Base-by-base conservation (phyloP, 129 eudicot genomes). In the Cynara cardunculus region DNA sequence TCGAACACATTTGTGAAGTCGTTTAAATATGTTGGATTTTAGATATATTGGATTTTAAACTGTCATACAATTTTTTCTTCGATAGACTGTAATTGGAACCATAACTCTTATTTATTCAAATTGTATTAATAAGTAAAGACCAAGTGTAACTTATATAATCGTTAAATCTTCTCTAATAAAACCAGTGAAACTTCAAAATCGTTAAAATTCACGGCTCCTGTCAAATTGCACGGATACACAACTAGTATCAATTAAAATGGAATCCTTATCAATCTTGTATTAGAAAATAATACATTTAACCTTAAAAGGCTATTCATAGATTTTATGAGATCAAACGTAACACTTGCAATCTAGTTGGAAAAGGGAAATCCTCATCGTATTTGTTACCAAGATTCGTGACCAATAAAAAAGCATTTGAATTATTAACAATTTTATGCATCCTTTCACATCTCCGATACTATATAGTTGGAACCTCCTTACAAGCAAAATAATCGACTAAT, bases 351-450 rank as follows among this genome's bases (percentile, higher is more conserved):
- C 59, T 25, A 19, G 37, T n/a, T 82, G 78, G 26, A 70, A 77
- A 71, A 76, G 69, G 78, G 74, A 71, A 16, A 83, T 77, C 53
- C 56, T 41, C 53, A 56, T 30, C 14, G 22, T 61, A 77, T 77
- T 34, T 69, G 78, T 25, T 76, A 69, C 67, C 62, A 76, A 34
- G 81, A 82, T 75, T 71, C 68, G 25, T 27, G 30, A 81, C 80
- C 69, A 75, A 34, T 65, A 25, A 76, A 76, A 59, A 34, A 71
- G n/a, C 0, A 22, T 28, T 0, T 6, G 28, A 44, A 6, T 11
- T 27, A 49, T 70, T n/a, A 13, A n/a, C 13, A 2, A 69, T 22
- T 18, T 21, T 56, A 71, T 22, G 65, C 71, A 53, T 4, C 75
- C 2, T 46, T 49, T 46, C 28, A 12, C 31, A 68, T 28, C 73